Percentiles rank a stretch among this genome's conserved stretches.
Conservation (phyloP, 306 rosid species). For the Ormosia semicastrata region DNA sequence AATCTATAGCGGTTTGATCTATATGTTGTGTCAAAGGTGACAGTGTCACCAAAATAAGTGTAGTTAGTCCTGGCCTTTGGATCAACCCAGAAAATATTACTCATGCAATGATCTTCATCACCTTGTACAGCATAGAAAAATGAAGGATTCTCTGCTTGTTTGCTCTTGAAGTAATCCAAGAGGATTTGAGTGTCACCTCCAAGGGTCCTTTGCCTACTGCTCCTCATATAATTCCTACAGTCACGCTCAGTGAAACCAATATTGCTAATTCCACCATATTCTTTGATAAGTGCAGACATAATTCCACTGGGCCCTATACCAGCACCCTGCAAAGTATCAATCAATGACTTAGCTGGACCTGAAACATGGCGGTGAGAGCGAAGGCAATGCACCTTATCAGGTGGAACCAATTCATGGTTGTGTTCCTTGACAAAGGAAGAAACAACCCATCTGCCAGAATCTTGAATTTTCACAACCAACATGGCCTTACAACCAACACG, state of each 20-base stretch:
- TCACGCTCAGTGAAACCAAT: constrained; percentile 44
- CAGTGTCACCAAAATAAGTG: constrained; percentile 39
- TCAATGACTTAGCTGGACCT: constrained; percentile 38
- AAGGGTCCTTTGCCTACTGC: constrained; percentile 39
- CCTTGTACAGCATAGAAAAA: constrained; percentile 37
- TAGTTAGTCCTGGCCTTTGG: constrained; percentile 33
- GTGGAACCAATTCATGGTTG: constrained; percentile 38
- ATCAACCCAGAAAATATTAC: constrained; percentile 37
- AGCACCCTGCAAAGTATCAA: constrained; percentile 41
- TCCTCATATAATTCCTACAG: constrained; percentile 40
- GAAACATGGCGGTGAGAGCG: constrained; percentile 42
- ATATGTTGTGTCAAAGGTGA: constrained; percentile 41
- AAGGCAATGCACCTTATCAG: constrained; percentile 42
- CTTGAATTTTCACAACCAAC: constrained; percentile 54
- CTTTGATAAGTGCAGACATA: constrained; percentile 38
- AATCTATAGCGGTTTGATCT: constrained; percentile 43
- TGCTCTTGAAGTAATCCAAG: constrained; percentile 35
- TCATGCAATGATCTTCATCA: constrained; percentile 36
- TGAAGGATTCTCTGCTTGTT: constrained; percentile 36
- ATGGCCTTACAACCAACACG: constrained; percentile 47
- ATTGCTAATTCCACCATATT: constrained; percentile 35
- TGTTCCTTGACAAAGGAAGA: constrained; percentile 35
- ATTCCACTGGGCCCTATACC: constrained; percentile 41
- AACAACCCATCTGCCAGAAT: constrained; percentile 40
- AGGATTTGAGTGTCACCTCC: constrained; percentile 41